Percentiles rank a stretch among this genome's conserved stretches.
Conservation (phyloP, 2,329 filamentous ascomycete genomes). For the Calycina herbarum region DNA sequence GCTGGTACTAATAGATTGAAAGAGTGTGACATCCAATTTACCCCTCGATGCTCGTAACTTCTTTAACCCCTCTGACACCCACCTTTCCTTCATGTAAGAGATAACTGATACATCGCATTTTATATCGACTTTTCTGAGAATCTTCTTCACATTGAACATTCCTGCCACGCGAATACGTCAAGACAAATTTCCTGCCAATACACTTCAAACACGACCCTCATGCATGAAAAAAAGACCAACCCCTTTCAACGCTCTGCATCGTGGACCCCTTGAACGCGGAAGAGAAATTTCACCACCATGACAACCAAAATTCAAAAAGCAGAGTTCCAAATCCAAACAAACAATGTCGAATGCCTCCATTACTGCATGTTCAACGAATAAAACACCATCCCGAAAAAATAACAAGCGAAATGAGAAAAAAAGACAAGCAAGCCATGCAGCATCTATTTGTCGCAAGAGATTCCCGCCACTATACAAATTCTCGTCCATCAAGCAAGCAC, state of each 20-base stretch:
- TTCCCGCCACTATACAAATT: constrained; percentile 11
- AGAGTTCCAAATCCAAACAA: neutral
- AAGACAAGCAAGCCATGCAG: constrained; percentile 10
- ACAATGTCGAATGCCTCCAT: constrained; percentile 2
- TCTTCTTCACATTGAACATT: constrained; percentile 6
- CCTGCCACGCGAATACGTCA: neutral
- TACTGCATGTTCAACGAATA: constrained; percentile 5
- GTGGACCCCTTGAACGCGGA: constrained; percentile 11
- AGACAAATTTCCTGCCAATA: constrained; percentile 15
- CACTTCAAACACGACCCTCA: constrained; percentile 19
- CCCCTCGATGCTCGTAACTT: neutral
- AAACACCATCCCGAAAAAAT: neutral
- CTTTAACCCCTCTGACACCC: neutral
- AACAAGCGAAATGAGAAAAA: neutral
- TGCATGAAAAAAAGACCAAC: constrained; percentile 6
- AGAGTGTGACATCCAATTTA: neutral
- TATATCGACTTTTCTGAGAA: neutral
- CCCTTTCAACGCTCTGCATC: constrained; percentile 17
- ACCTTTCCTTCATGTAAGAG: neutral
- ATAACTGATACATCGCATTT: constrained; percentile 12
- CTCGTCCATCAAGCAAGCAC: neutral
- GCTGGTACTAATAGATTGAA: no score
- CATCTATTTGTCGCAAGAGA: neutral
- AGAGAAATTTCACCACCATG: constrained; percentile 16
- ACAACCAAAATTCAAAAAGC: constrained; percentile 1